Evolutionary conservation across 1,139 yeast species (phyloP).

Genomic region (Saccharomycopsis hybrid): DNA sequence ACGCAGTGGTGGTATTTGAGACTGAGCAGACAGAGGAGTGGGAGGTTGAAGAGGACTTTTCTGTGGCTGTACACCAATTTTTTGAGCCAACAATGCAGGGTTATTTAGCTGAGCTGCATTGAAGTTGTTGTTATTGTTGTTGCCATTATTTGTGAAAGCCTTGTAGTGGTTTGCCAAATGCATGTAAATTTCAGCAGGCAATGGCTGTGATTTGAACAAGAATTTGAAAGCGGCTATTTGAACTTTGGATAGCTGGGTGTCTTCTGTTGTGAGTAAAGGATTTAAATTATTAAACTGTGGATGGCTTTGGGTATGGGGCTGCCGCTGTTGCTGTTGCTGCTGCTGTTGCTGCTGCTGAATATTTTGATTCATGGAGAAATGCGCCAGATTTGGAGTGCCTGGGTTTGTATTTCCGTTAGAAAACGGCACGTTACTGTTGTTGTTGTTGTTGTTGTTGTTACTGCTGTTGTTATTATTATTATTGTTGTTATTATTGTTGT

Average conservation of each 20-base stretch:
- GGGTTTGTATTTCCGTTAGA: conserved; percentile 14
- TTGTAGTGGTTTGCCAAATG: conserved; percentile 31
- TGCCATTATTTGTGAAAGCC: conserved; percentile 25
- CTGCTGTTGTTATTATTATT: conserved; percentile 13
- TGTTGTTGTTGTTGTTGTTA: conserved; percentile 5
- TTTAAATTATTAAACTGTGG: too few species aligned
- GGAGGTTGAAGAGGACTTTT: conserved; percentile 17
- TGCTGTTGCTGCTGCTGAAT: too few species aligned
- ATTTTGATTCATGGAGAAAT: background rate
- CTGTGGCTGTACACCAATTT: conserved; percentile 11
- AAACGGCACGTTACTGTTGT: conserved; percentile 20
- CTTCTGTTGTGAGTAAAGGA: conserved; percentile 47
- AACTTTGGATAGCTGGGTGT: conserved; percentile 58
- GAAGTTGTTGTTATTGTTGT: too few species aligned
- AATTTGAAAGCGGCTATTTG: conserved; percentile 67
- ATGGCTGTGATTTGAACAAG: conserved; percentile 51
- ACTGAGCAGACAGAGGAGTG: too few species aligned
- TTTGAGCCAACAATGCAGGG: conserved; percentile 10
- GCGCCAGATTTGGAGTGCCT: conserved; percentile 1
- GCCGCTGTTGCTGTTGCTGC: conserved; percentile 20
- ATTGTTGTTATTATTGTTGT: conserved; percentile 7
- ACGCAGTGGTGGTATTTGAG: too few species aligned
- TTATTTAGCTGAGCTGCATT: too few species aligned
- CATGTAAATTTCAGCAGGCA: conserved; percentile 39
- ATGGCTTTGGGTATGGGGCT: conserved; percentile 1